Evolutionary conservation across 2,329 filamentous ascomycete genomes (phyloP), one percentile per base, ranked within the genome.

Genomic region (Stagonosporopsis chrysanthemi): DNA sequence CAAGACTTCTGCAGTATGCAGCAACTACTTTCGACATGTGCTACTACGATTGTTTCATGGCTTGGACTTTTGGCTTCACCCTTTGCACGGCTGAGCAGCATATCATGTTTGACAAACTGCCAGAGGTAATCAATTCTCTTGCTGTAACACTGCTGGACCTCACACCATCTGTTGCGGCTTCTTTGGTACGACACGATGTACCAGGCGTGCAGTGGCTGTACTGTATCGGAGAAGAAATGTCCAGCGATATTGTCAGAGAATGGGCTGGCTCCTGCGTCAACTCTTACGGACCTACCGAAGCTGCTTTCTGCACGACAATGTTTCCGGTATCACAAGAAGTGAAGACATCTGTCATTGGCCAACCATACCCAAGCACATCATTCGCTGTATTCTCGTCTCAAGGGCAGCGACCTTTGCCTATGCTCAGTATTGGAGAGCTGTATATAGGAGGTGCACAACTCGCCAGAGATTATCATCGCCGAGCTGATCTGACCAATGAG

Each of bases 361-460:
- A 69, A 36, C 78, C 78, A 3, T 80, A 79, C 44, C 68, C 74
- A 24, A 75, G 73, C 6, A 78, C 77, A 8, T 75, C 73, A 12
- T 79, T 80, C 46, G 70, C 70, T 4, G 62, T 80, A 6, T 69
- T 78, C 28, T 64, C 75, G 2, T 44, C 62, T 19, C 48, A 73
- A 19, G 69, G 70, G 7, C 61, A 71, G 24, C 62, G 64, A 14
- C 65, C 71, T 9, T 52, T 80, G 23, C 78, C 78, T n/a, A 45
- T 74, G 1, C 70, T 80, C 49, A 74, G 75, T 11, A 61, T 73
- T 6, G 80, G 80, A 8, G 80, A 83, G 62, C 67, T 83, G 14
- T 80, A 77, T 42, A 79, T 82, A 43, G 78, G 78, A 38, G 80
- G 80, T 11, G 69, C 75, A 9, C 80, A 82, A 60, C 66, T 82